Base-by-base conservation (phyloP, 139 green algal species). In the Closterium sp. region DNA sequence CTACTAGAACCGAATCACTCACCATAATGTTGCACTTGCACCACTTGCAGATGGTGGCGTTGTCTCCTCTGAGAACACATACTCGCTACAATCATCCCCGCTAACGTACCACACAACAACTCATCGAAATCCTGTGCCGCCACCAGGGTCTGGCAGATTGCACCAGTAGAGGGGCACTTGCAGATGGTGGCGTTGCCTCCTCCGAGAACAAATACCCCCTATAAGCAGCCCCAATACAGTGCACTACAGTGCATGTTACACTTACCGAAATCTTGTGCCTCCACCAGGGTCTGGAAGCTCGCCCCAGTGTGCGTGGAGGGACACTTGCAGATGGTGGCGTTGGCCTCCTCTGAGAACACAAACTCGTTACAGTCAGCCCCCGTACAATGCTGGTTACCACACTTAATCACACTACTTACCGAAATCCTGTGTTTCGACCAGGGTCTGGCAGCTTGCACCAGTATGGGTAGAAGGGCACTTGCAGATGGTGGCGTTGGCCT, bases 381-480 rank as follows among this genome's bases (percentile, higher is more conserved):
- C 84, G 84, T 7, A 3, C 28, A 87, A 87, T 3, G 29, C 2
- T 2, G 2, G n/a, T n/a, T n/a, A n/a, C n/a, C n/a, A n/a, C 28
- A 2, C 3, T 87, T 3, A 38, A 7, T 2, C 3, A 2, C 32
- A 7, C 91, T 13, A 89, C 89, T 85, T 9, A 86, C 62, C 91
- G 7, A 93, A 50, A 9, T 93, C 91, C n/a, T 93, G 91, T 10
- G 86, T 2, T 4, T 93, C 91, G 19, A 93, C 79, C 24, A 91
- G 32, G 31, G 86, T 93, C 27, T 93, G 86, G 86, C 91, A 93
- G 32, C 92, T 92, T 3, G 79, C 85, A 0, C 91, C 91, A 9
- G 62, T 93, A 45, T 93, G 91, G 0, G 91, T 93, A 24, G 32
- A 88, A 17, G 91, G 91, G 62, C 91, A 93, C 87, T 93, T 93